Conservation (phyloP, 345 rosid genomes). For the Corymbia maculata region DNA sequence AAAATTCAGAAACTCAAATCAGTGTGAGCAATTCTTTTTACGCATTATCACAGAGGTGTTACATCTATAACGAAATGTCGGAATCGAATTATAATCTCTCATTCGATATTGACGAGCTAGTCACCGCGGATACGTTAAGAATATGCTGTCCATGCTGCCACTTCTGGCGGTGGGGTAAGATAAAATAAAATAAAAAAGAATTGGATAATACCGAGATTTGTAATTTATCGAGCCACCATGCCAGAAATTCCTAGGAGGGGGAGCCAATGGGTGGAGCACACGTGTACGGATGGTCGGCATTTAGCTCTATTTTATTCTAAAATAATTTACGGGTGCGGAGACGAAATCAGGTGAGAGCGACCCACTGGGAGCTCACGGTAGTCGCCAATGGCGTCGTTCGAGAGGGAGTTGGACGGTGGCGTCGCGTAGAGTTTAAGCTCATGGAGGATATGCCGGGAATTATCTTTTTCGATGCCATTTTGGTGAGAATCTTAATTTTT, state of each 20-base stretch:
- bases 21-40: no score
- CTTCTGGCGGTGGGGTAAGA: background rate
- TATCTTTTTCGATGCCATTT: background rate
- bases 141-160: background rate
- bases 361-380: background rate
- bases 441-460: background rate
- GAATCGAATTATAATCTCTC: fast-evolving
- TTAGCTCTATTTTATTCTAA: no score
- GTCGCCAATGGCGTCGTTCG: no score
- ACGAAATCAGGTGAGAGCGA: background rate
- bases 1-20: no score
- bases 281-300: background rate
- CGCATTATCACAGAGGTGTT: no score
- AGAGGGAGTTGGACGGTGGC: background rate
- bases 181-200: background rate
- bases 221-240: no score
- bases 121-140: fast-evolving
- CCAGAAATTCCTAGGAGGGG: background rate
- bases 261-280: background rate
- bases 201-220: background rate
- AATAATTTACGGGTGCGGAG: background rate
- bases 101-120: background rate
- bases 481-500: background rate
- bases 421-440: background rate
- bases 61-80: fast-evolving